Conservation (phyloP, 1,139 yeast genomes). For the Hemisphaericaspora subhashii region DNA sequence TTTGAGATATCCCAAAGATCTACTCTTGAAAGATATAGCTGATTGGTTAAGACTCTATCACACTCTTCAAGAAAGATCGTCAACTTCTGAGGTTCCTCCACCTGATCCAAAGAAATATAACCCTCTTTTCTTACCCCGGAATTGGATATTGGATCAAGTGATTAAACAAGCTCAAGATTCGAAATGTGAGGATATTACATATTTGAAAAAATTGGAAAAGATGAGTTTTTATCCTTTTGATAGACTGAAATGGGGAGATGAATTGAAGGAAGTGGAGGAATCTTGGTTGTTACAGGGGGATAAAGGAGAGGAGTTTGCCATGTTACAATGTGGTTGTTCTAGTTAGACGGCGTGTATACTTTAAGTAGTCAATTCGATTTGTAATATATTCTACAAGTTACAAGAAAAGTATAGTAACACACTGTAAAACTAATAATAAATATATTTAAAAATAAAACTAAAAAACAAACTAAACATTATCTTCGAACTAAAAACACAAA, state of each 20-base stretch:
- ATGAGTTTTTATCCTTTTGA: constrained; percentile 70
- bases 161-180: constrained; percentile 49
- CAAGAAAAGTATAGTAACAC: no score
- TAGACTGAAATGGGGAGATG: constrained; percentile 59
- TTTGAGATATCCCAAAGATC: constrained; percentile 30
- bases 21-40: constrained; percentile 29
- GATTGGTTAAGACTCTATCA: constrained; percentile 44
- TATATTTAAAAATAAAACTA: not conserved
- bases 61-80: constrained; percentile 33
- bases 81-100: constrained; percentile 33
- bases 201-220: constrained; percentile 53
- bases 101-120: constrained; percentile 48
- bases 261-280: constrained; percentile 53
- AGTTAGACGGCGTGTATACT: constrained; percentile 31
- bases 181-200: constrained; percentile 34
- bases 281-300: constrained; percentile 55
- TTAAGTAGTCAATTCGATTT: no score
- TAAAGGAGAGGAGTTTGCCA: constrained; percentile 45
- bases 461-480: not conserved
- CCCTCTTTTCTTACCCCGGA: constrained; percentile 81
- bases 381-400: no score
- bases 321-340: constrained; percentile 69
- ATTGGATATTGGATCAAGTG: constrained; percentile 86
- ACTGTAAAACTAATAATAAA: no score
- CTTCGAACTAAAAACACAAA: constrained; percentile 2